phyloP scores from a whole-genome alignment of 1,139 yeast genomes.

The Debaryomycetaceae sp. region DNA sequence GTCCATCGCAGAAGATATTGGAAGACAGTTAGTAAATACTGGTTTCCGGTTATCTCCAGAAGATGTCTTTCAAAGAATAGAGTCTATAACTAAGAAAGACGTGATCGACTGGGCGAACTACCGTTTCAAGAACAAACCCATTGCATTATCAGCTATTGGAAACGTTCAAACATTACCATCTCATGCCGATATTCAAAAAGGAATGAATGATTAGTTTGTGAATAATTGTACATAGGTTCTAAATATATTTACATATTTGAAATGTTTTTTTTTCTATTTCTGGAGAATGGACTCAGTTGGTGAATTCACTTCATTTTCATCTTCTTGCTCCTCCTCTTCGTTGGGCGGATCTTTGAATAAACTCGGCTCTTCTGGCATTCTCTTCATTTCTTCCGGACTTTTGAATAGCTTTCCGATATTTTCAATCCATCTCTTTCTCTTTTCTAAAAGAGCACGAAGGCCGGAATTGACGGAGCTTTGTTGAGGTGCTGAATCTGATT shows the following conservation, averaged over 20 bases:
- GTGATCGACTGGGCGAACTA: constrained; percentile 87
- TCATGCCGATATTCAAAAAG: constrained; percentile 46
- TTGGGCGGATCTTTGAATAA: constrained; percentile 38
- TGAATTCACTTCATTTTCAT: constrained; percentile 49
- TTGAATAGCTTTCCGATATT: constrained; percentile 84
- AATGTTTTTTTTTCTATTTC: constrained; percentile 7
- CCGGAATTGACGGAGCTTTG: constrained; percentile 70
- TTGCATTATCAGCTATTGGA: constrained; percentile 90
- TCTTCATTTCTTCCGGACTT: constrained; percentile 65
- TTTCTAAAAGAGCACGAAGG: constrained; percentile 73
- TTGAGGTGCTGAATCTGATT: constrained; percentile 41
- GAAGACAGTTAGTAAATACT: constrained; percentile 93
- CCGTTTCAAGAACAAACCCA: constrained; percentile 71
- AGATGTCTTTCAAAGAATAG: constrained; percentile 83
- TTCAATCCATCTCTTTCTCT: constrained; percentile 82
- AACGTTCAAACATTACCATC: constrained; percentile 64
- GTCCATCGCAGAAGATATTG: constrained; percentile 96
- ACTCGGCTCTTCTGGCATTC: constrained; percentile 66
- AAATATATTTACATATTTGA: constrained; percentile 3
- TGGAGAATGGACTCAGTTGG: constrained; percentile 14
- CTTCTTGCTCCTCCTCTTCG: constrained; percentile 39
- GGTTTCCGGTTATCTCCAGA: constrained; percentile 90
- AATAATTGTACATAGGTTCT: constrained; percentile 12
- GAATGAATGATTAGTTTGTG: constrained; percentile 18
- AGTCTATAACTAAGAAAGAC: constrained; percentile 72